phyloP scores from a whole-genome alignment of 1,284 basidiomycete genomes.

The Puccinia hordei region DNA sequence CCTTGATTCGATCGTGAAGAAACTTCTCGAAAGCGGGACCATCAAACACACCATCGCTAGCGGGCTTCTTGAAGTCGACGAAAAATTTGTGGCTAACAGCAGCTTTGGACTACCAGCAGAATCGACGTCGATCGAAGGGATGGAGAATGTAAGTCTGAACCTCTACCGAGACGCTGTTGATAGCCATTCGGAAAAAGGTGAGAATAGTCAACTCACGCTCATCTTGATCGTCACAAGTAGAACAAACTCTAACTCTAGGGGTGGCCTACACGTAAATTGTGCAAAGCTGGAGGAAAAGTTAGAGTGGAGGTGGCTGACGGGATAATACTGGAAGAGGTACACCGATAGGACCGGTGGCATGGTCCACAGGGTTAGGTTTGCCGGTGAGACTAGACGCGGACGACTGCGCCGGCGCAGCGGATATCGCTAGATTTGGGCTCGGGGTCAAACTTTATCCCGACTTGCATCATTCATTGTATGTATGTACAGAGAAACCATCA shows the following conservation, averaged over 20 bases:
- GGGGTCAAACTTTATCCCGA: too few species aligned
- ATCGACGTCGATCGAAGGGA: background rate
- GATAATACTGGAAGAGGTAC: background rate
- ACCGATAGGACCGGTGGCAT: too few species aligned
- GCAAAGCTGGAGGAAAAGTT: constrained; percentile 20
- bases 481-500: too few species aligned
- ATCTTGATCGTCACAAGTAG: background rate
- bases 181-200: constrained; percentile 49
- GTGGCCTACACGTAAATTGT: constrained; percentile 29
- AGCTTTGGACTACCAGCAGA: constrained; percentile 15
- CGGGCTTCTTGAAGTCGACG: constrained; percentile 40
- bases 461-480: too few species aligned
- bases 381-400: too few species aligned
- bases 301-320: background rate
- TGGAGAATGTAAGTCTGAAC: background rate
- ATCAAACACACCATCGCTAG: constrained; percentile 46
- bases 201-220: constrained; percentile 10
- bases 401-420: too few species aligned
- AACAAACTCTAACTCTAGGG: background rate
- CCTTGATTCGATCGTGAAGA: constrained; percentile 48
- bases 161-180: constrained; percentile 49
- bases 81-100: constrained; percentile 32
- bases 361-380: too few species aligned
- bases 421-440: too few species aligned
- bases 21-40: constrained; percentile 47